Evolutionary conservation across 2,329 filamentous ascomycete genomes (phyloP), one percentile per base, ranked within the genome.

Genomic region (Pyrenophora tritici-repentis): DNA sequence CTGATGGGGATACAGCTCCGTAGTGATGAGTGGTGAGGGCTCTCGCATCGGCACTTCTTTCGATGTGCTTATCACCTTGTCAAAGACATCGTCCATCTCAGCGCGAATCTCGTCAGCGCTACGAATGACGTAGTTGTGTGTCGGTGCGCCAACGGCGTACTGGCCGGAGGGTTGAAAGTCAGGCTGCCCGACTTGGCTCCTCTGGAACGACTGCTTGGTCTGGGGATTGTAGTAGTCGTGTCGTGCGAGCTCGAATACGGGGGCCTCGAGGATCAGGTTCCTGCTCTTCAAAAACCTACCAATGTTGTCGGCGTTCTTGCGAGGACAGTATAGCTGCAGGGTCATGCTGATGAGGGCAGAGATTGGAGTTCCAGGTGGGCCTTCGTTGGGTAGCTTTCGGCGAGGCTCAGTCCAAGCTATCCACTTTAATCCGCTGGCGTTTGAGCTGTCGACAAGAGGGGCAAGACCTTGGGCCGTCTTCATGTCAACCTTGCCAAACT

Each of bases 71-170:
- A 86, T 83, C 33, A 97, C 83, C 6, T 87, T 88, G 75, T 97
- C 91, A 65, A 99, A 96, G 68, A 97, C 90, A 35, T 85, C 86
- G 71, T 90, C 83, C 17, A 96, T 88, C 50, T 96, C 91, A 56
- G 85, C 86, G 8, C 88, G 87, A 52, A 96, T 88, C 73, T 97
- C 91, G 63, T 97, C 93, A 0, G 87, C 86, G 13, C 59, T 62
- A 22, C 63, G 59, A 14, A 66, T 31, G 4, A 60, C 57, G 32
- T 59, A 67, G 50, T 50, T 62, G 35, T 38, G 54, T 18, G 34
- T 43, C 31, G 42, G 34, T 29, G 43, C 53, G 10, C 47, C 47
- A 9, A 47, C 36, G 49, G 55, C 35, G 31, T 59, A 42, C 36
- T 55, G 41, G 12, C 31, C 44, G 16, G 41, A 45, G 20, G 36